phyloP scores from a whole-genome alignment of 2,329 filamentous ascomycete species.

The Alternaria gansuensis region DNA sequence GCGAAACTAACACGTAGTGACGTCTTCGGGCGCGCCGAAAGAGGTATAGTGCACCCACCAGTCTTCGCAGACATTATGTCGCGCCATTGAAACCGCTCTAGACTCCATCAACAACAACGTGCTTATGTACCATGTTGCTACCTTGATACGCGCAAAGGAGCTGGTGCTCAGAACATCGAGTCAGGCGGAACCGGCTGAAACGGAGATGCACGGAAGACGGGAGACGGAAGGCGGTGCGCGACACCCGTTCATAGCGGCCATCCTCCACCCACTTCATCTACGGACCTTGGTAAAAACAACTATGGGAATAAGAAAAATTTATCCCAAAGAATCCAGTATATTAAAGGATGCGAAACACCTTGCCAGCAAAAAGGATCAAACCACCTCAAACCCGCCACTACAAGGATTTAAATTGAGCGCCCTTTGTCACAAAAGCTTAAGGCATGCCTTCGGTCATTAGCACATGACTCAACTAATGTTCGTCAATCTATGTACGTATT shows the following conservation, averaged over 20 bases:
- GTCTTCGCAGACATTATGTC: not conserved
- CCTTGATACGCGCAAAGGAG: too few relatives aligned
- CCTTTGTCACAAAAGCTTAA: not conserved
- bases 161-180: not conserved
- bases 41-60: not conserved
- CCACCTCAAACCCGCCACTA: slow-evolving; percentile 9
- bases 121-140: not conserved
- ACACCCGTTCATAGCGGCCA: not conserved
- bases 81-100: not conserved
- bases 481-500: not conserved
- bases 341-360: not conserved
- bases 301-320: not conserved
- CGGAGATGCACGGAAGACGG: not conserved
- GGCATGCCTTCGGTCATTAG: not conserved
- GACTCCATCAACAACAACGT: not conserved
- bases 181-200: not conserved
- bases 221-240: not conserved
- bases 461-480: slow-evolving; percentile 1
- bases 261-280: slow-evolving; percentile 3
- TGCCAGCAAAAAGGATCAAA: slow-evolving; percentile 5
- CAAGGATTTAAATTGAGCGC: slow-evolving; percentile 3
- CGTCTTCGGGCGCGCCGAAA: not conserved
- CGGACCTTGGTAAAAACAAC: not conserved
- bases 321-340: not conserved
- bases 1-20: slow-evolving; percentile 2